phyloP scores from a whole-genome alignment of 2,329 filamentous ascomycete genomes.

The Ceratocystis destructans region DNA sequence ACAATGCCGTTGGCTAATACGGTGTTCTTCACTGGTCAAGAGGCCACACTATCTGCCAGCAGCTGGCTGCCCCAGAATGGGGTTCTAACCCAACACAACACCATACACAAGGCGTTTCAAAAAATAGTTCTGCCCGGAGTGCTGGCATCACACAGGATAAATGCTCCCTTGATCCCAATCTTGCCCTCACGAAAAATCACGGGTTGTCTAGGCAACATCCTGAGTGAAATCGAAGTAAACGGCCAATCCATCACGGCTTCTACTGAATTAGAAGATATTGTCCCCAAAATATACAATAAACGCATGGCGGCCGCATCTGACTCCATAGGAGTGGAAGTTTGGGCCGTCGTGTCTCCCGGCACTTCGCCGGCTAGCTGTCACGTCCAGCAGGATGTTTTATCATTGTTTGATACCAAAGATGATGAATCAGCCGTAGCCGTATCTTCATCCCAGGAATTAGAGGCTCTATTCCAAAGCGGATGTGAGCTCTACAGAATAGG shows the following conservation, averaged over 20 bases:
- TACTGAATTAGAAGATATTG: constrained; percentile 52
- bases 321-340: constrained; percentile 48
- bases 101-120: constrained; percentile 30
- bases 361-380: constrained; percentile 31
- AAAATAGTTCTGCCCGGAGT: constrained; percentile 23
- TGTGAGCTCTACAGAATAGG: constrained; percentile 33
- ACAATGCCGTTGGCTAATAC: constrained; percentile 63
- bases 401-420: constrained; percentile 13
- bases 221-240: constrained; percentile 46
- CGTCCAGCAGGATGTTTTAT: constrained; percentile 29
- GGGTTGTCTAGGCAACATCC: constrained; percentile 63
- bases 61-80: constrained; percentile 21
- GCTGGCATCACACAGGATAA: constrained; percentile 19
- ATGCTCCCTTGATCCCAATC: constrained; percentile 44
- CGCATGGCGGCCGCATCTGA: constrained; percentile 23
- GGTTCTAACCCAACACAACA: constrained; percentile 22
- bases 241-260: constrained; percentile 46
- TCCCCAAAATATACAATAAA: constrained; percentile 43
- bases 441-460: neutral
- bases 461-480: constrained; percentile 20
- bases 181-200: constrained; percentile 48
- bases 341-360: constrained; percentile 42
- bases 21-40: constrained; percentile 55
- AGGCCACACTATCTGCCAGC: constrained; percentile 41
- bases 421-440: constrained; percentile 14